These are phyloP conservation scores for Lentinula novae-zelandiae DNA, from an alignment of 1,284 basidiomycete genomes.

Conservation along the genomic window DNA sequence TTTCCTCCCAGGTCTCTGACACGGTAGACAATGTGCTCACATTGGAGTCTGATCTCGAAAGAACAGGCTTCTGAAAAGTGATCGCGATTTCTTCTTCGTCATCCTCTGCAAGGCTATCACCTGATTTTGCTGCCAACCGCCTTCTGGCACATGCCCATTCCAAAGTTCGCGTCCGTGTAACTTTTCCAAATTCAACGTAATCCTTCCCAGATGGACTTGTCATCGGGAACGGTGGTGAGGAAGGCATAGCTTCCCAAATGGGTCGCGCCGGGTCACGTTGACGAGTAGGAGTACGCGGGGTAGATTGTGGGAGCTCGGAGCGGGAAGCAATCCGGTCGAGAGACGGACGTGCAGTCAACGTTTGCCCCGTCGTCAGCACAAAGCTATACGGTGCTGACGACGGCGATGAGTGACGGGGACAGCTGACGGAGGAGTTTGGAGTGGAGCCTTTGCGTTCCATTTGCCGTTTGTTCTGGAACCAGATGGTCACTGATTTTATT, in stretches of 20 bases:
- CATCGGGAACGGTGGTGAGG: conserved; percentile 53
- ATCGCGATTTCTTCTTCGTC: conserved; percentile 24
- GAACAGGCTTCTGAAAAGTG: conserved; percentile 12
- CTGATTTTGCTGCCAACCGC: conserved; percentile 32
- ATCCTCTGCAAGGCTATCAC: conserved; percentile 24
- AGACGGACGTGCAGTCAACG: conserved; percentile 35
- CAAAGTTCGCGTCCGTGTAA: conserved; percentile 45
- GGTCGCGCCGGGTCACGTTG: conserved; percentile 29
- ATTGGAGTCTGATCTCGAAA: not conserved
- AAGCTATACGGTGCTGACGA: conserved; percentile 25
- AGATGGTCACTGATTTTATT: conserved; percentile 73
- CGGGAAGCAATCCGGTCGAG: conserved; percentile 61
- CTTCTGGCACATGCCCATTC: conserved; percentile 74
- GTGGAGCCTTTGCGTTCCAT: conserved; percentile 62
- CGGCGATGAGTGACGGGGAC: conserved; percentile 10
- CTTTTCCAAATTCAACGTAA: conserved; percentile 50
- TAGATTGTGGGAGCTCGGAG: conserved; percentile 45
- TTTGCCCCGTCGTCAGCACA: conserved; percentile 19
- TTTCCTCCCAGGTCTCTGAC: conserved; percentile 25
- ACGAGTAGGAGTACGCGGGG: conserved; percentile 42
- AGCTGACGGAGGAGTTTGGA: not conserved
- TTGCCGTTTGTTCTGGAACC: conserved; percentile 82
- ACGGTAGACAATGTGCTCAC: not conserved
- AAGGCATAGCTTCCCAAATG: conserved; percentile 71
- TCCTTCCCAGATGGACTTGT: conserved; percentile 46